Evolutionary conservation across 2,329 filamentous ascomycete species (phyloP).

Genomic region (Aspergillus unguis): DNA sequence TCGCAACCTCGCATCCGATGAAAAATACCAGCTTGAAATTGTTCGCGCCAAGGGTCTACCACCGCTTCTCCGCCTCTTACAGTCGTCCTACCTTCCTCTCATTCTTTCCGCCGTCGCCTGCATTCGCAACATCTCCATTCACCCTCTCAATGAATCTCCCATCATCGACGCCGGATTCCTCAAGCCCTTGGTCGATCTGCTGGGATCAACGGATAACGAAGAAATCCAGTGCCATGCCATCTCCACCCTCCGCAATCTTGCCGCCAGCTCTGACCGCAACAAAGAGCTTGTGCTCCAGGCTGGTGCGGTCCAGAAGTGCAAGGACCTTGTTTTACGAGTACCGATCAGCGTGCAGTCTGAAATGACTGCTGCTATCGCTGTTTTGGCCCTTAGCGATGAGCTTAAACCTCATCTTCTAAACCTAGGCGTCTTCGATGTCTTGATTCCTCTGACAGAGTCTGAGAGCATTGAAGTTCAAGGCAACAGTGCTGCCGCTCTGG

Average conservation of each 20-base stretch:
- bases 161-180: constrained; percentile 98
- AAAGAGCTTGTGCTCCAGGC: constrained; percentile 97
- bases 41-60: constrained; percentile 82
- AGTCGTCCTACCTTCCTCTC: constrained; percentile 91
- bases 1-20: constrained; percentile 92
- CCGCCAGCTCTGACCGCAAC: constrained; percentile 94
- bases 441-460: constrained; percentile 92
- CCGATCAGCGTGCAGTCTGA: constrained; percentile 94
- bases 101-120: constrained; percentile 96
- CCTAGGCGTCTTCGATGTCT: constrained; percentile 89
- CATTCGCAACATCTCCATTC: constrained; percentile 98
- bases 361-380: constrained; percentile 99
- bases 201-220: constrained; percentile 95
- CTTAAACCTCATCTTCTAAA: constrained; percentile 87
- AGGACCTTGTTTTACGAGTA: constrained; percentile 89
- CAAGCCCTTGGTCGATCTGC: constrained; percentile 85
- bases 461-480: constrained; percentile 97
- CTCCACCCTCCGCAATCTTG: constrained; percentile 90
- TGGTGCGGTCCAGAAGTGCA: constrained; percentile 97
- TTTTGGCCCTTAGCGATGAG: constrained; percentile 91
- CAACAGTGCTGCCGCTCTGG: constrained; percentile 92
- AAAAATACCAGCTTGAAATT: constrained; percentile 98
- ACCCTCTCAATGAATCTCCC: constrained; percentile 94
- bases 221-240: constrained; percentile 99
- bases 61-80: constrained; percentile 81